Evolutionary conservation across 2,329 filamentous ascomycete genomes (phyloP).

Genomic region (Aspergillus nomiae): DNA sequence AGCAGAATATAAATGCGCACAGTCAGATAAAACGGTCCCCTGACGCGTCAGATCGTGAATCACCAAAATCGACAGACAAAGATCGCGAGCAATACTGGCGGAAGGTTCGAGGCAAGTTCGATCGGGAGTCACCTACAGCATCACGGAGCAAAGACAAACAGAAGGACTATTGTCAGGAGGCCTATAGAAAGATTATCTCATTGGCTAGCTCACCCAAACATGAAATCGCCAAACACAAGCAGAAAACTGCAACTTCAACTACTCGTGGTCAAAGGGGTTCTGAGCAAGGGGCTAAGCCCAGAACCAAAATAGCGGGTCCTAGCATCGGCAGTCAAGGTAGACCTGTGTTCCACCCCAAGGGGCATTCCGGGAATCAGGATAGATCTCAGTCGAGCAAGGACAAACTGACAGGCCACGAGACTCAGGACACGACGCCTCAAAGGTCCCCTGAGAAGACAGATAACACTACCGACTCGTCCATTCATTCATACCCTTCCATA

Average conservation of each 20-base stretch:
- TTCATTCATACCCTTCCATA: slow-evolving; percentile 29
- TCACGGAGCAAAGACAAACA: slow-evolving; percentile 24
- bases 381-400: slow-evolving; percentile 40
- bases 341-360: slow-evolving; percentile 20
- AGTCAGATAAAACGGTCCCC: slow-evolving; percentile 12
- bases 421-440: slow-evolving; percentile 25
- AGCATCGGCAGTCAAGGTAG: slow-evolving; percentile 26
- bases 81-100: slow-evolving; percentile 32
- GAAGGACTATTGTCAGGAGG: slow-evolving; percentile 19
- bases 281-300: slow-evolving; percentile 35
- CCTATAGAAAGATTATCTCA: slow-evolving; percentile 25
- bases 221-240: slow-evolving; percentile 22
- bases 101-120: slow-evolving; percentile 29
- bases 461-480: slow-evolving; percentile 27
- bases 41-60: slow-evolving; percentile 7
- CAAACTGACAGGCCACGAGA: slow-evolving; percentile 37
- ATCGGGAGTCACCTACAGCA: slow-evolving; percentile 26
- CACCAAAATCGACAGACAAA: slow-evolving; percentile 19
- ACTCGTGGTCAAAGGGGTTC: slow-evolving; percentile 9
- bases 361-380: slow-evolving; percentile 16
- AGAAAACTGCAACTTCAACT: slow-evolving; percentile 14
- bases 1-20: not conserved
- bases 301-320: slow-evolving; percentile 42
- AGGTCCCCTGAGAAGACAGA: slow-evolving; percentile 21
- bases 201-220: slow-evolving; percentile 24